Percentiles rank a stretch among this genome's conserved stretches.
These are phyloP conservation scores for Rhynchosporium secalis DNA, from an alignment of 2,329 filamentous ascomycete genomes.

Conservation along the genomic window DNA sequence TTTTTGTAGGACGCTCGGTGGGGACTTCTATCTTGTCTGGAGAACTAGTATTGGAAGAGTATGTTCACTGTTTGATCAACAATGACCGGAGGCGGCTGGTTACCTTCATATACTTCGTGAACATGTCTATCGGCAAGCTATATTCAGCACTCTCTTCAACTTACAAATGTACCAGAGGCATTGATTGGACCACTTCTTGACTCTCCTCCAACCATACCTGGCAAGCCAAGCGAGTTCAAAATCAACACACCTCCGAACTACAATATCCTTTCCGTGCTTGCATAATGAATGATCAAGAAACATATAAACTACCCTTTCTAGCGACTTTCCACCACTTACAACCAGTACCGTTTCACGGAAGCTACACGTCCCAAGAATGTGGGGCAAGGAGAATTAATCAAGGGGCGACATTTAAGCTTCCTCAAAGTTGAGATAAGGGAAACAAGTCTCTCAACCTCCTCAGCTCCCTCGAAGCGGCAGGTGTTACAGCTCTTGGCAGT, in stretches of 20 bases:
- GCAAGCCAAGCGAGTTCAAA: background rate
- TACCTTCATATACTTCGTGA: constrained; percentile 8
- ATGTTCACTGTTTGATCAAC: background rate
- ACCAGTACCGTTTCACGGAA: background rate
- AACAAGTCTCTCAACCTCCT: background rate
- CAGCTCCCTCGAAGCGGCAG: constrained; percentile 10
- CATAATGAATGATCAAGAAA: background rate
- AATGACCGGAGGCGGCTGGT: background rate
- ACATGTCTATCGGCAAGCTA: background rate
- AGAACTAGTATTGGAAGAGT: background rate
- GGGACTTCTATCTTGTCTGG: background rate
- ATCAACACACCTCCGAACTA: background rate
- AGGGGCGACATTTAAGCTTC: constrained; percentile 5
- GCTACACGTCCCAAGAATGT: constrained; percentile 1
- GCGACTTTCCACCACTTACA: background rate
- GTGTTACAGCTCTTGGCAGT: constrained; percentile 9
- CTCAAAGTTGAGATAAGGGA: background rate
- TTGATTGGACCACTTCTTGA: background rate
- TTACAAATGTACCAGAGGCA: background rate
- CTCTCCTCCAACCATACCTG: background rate
- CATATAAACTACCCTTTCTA: constrained; percentile 11
- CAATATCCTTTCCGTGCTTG: background rate
- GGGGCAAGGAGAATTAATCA: constrained; percentile 1
- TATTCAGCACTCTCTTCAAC: background rate
- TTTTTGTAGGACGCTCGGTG: background rate